Percentiles rank a stretch among this genome's conserved stretches.
Conservation (phyloP, 78 protist species). For the Cavenderia fasciculata region DNA sequence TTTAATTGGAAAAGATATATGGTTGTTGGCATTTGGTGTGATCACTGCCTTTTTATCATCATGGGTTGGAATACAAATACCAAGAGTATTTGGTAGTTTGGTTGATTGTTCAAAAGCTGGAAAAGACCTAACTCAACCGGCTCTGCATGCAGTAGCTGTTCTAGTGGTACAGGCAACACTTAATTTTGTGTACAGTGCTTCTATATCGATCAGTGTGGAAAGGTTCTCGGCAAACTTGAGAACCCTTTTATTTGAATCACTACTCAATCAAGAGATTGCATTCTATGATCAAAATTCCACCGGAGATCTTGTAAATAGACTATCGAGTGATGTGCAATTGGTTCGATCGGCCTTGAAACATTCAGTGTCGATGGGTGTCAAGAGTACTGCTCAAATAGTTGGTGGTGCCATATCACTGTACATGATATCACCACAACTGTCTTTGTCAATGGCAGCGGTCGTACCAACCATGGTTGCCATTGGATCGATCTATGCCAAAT, state of each 20-base stretch:
- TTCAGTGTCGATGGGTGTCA: slow-evolving; percentile 60
- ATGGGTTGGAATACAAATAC: slow-evolving; percentile 62
- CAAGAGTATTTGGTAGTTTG: slow-evolving; percentile 63
- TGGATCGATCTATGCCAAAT: slow-evolving; percentile 57
- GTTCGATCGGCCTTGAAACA: slow-evolving; percentile 74
- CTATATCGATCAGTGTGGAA: slow-evolving; percentile 34
- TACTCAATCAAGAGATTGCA: slow-evolving; percentile 78
- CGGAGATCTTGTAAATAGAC: slow-evolving; percentile 92
- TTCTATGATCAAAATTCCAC: slow-evolving; percentile 93
- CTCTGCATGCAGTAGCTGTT: slow-evolving; percentile 14
- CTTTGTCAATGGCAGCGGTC: slow-evolving; percentile 24
- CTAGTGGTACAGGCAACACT: slow-evolving; percentile 21
- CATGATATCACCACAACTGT: slow-evolving; percentile 42
- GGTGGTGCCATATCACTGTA: slow-evolving; percentile 65
- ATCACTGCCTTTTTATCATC: slow-evolving; percentile 50
- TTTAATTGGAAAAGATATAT: slow-evolving; percentile 32
- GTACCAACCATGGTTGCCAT: slow-evolving; percentile 53
- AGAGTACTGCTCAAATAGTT: slow-evolving; percentile 53
- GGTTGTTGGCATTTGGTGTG: slow-evolving; percentile 32
- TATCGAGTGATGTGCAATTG: slow-evolving; percentile 77
- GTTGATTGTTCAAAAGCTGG: slow-evolving; percentile 52
- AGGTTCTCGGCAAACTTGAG: slow-evolving; percentile 48
- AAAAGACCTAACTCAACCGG: slow-evolving; percentile 1
- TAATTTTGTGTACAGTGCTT: slow-evolving; percentile 18
- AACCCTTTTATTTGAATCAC: neutral